phyloP scores from a whole-genome alignment of 768 basidiomycete genomes.

The Neoboletus subvelutipes region DNA sequence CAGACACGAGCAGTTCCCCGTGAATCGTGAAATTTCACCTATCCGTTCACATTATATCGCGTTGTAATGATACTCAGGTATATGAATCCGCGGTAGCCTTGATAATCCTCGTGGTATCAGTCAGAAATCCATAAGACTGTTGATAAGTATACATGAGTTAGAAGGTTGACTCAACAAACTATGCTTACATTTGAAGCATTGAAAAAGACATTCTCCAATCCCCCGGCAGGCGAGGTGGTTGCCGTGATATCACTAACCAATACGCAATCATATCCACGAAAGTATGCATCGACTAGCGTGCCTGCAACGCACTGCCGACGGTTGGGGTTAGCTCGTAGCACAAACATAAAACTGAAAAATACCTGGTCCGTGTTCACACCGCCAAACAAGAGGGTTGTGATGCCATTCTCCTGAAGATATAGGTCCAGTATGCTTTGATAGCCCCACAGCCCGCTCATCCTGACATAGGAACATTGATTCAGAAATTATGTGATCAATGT shows the following conservation, averaged over 20 bases:
- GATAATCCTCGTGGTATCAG: slow-evolving; percentile 34
- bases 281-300: slow-evolving; percentile 63
- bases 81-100: slow-evolving; percentile 6
- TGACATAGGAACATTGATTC: slow-evolving; percentile 20
- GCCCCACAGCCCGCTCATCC: slow-evolving; percentile 69
- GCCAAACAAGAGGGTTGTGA: slow-evolving; percentile 59
- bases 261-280: slow-evolving; percentile 62
- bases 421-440: slow-evolving; percentile 61
- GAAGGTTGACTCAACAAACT: neutral
- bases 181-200: slow-evolving; percentile 53
- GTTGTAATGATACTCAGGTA: neutral
- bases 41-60: neutral
- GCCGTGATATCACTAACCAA: slow-evolving; percentile 57
- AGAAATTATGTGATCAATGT: neutral
- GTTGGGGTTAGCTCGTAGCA: neutral
- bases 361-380: slow-evolving; percentile 73
- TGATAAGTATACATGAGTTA: neutral
- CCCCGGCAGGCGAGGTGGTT: slow-evolving; percentile 61
- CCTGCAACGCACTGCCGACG: slow-evolving; percentile 57
- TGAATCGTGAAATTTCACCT: neutral
- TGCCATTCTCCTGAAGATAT: slow-evolving; percentile 61
- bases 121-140: slow-evolving; percentile 55
- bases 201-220: slow-evolving; percentile 55
- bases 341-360: neutral
- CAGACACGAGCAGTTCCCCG: neutral